Evolutionary conservation across 805 yeast genomes (phyloP).

Genomic region (Sugiyamaella boreocaroliniensis): DNA sequence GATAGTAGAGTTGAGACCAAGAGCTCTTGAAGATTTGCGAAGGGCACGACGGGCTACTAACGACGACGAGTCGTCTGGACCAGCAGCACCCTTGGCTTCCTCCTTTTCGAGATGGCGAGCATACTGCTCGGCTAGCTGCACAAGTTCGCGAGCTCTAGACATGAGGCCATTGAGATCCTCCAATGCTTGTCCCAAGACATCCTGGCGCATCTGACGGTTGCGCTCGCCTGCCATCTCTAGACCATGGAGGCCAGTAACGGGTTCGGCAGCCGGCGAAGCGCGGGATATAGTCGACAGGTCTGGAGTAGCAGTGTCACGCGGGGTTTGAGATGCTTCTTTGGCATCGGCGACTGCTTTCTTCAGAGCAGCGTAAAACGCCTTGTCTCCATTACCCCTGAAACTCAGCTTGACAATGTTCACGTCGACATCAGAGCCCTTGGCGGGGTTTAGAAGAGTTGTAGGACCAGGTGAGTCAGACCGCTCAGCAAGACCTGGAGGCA

Average conservation of each 20-base stretch:
- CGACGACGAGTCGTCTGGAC: conserved; percentile 6
- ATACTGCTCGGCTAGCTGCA: conserved; percentile 42
- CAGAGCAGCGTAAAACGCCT: conserved; percentile 44
- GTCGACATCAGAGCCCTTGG: conserved; percentile 5
- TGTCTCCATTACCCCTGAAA: conserved; percentile 67
- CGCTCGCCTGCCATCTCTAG: conserved; percentile 52
- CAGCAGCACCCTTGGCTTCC: conserved; percentile 8
- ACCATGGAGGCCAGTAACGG: conserved; percentile 51
- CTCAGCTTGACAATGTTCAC: conserved; percentile 49
- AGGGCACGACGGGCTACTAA: conserved; percentile 33
- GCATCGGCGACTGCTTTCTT: conserved; percentile 40
- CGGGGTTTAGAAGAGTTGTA: conserved; percentile 10
- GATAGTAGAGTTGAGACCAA: conserved; percentile 29
- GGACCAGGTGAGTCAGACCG: conserved; percentile 20
- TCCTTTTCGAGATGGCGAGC: conserved; percentile 25
- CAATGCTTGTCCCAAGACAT: conserved; percentile 58
- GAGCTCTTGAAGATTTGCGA: conserved; percentile 26
- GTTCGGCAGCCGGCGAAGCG: background rate
- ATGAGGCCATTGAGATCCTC: conserved; percentile 71
- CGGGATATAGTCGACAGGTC: background rate
- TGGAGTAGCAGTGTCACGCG: background rate
- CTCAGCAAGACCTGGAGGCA: conserved; percentile 23
- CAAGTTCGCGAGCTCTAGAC: conserved; percentile 70
- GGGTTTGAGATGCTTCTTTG: conserved; percentile 38
- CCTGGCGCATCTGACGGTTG: conserved; percentile 51